Evolutionary conservation across 768 basidiomycete species (phyloP), one percentile per base, ranked within the genome.

Genomic region (Trametes cingulata): DNA sequence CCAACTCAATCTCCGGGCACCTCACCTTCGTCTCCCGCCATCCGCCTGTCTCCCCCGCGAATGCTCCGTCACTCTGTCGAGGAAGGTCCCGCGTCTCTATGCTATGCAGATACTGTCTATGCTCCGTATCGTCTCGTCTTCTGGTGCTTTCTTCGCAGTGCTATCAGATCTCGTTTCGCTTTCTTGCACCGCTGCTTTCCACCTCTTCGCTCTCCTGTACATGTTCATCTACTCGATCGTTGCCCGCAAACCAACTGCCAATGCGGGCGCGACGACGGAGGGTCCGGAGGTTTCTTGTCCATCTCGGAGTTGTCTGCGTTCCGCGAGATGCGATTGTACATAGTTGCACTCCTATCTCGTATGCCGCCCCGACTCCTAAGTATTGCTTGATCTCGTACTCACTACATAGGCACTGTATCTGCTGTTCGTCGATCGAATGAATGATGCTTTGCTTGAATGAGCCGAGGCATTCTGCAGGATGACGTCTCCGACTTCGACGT

Each of bases 81-180:
- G 40, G 35, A 29, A 29, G 37, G 47, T 10, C 29, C 42, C 41
- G 20, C 50, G 37, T 52, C 55, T 55, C 54, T 67, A 75, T 76
- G 73, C 69, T 69, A 76, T 76, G 75, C 22, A 62, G 60, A 56
- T 58, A 69, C 62, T 56, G 45, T 58, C 57, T 67, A 76, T 76
- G 72, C 73, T 42, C 43, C 56, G 14, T 58, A 41, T 48, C 52
- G 36, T 51, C 56, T 50, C 45, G 39, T 25, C 20, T 51, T 37
- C 47, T 45, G 51, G 48, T 53, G 56, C 51, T 63, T 54, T 63
- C 62, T n/a, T 63, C 46, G 58, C 57, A 50, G 42, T 53, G 58
- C 61, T 58, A 39, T 46, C 40, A 45, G 36, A 27, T 52, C 39
- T 48, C 25, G 51, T 45, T 43, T 42, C 48, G 39, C 35, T 53